Percentiles rank a stretch among this genome's conserved stretches.
These are phyloP conservation scores for Fabrea salina DNA, from an alignment of 169 alveolate species.

Conservation along the genomic window DNA sequence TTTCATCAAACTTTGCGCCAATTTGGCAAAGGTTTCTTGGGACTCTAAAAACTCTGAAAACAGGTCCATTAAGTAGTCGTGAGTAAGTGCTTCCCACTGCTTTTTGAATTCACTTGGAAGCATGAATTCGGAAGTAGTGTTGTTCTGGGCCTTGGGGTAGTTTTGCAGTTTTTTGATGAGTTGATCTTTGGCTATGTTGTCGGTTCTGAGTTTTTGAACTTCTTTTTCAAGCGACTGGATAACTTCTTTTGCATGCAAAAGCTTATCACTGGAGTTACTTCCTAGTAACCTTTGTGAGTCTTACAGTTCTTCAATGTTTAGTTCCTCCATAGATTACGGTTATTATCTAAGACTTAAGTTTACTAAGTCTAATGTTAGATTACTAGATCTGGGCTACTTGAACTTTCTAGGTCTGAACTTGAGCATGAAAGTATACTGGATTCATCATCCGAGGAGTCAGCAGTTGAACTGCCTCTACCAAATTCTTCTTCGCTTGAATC, in stretches of 20 bases:
- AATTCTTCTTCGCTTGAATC: no score
- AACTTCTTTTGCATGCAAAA: not conserved
- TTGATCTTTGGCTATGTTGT: not conserved
- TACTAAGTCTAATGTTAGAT: no score
- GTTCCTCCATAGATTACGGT: no score
- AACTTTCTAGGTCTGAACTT: no score
- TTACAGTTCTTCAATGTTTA: not conserved
- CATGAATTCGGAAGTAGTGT: conserved; percentile 4
- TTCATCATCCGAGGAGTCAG: no score
- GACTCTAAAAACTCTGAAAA: conserved; percentile 12
- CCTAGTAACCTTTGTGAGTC: not conserved
- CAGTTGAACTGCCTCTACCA: no score
- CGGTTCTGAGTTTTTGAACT: not conserved
- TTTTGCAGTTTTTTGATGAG: conserved; percentile 8
- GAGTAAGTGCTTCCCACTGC: conserved; percentile 24
- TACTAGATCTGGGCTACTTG: no score
- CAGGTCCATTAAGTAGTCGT: not conserved
- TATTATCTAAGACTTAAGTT: no score
- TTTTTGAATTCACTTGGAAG: conserved; percentile 34
- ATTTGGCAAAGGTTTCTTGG: not conserved
- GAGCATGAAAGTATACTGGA: no score
- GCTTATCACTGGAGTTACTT: not conserved
- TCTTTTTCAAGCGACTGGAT: conserved; percentile 3
- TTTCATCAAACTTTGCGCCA: not conserved
- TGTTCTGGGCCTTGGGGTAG: not conserved